Evolutionary conservation across 768 basidiomycete species (phyloP).

Genomic region (Gautieria morchelliformis): DNA sequence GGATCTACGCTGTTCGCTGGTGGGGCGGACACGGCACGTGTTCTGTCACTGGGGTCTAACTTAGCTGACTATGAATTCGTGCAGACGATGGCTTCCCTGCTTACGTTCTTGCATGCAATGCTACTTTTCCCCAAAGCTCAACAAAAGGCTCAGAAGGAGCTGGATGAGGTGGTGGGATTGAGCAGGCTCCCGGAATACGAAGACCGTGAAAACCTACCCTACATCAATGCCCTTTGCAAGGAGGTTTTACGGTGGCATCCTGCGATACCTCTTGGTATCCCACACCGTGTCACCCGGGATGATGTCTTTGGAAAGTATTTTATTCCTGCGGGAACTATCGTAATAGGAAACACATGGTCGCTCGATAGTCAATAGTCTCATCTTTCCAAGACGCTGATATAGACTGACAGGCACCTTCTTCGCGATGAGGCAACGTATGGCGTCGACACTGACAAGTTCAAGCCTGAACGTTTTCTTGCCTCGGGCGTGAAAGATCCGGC

Average conservation of each 20-base stretch:
- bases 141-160: slow-evolving; percentile 11
- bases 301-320: neutral
- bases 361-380: neutral
- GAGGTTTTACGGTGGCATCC: slow-evolving; percentile 2
- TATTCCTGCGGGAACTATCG: neutral
- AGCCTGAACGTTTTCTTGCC: neutral
- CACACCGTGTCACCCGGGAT: neutral
- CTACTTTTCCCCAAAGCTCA: slow-evolving; percentile 12
- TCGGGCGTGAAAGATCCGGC: neutral
- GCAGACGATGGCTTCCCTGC: slow-evolving; percentile 4
- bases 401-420: neutral
- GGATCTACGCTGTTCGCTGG: slow-evolving; percentile 15
- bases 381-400: neutral
- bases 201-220: slow-evolving; percentile 3
- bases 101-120: slow-evolving; percentile 12
- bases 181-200: slow-evolving; percentile 4
- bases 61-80: neutral
- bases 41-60: neutral
- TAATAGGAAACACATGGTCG: slow-evolving; percentile 1
- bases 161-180: slow-evolving; percentile 11
- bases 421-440: neutral
- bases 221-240: slow-evolving; percentile 3
- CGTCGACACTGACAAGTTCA: neutral
- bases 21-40: slow-evolving; percentile 31
- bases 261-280: neutral